phyloP scores from a whole-genome alignment of 2,329 filamentous ascomycete species.

The Plectosphaerella cucumerina region DNA sequence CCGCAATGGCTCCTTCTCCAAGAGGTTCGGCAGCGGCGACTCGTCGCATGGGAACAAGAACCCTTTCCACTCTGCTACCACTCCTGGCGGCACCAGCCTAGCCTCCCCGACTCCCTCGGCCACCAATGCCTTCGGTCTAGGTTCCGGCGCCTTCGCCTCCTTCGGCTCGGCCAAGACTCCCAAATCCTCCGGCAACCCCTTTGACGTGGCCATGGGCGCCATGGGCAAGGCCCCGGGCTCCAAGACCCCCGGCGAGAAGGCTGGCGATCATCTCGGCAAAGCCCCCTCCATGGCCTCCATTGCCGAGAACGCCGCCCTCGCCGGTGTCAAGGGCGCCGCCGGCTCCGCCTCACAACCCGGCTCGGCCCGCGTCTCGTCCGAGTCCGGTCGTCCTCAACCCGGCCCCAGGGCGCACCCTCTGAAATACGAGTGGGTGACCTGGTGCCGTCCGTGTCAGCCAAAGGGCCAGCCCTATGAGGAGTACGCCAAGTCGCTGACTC shows the following conservation, averaged over 20 bases:
- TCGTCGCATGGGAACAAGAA: constrained; percentile 74
- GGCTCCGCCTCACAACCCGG: constrained; percentile 9
- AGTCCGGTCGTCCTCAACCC: constrained; percentile 28
- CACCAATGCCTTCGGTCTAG: constrained; percentile 87
- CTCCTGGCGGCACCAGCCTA: constrained; percentile 62
- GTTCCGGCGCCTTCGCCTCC: constrained; percentile 94
- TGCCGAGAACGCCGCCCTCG: constrained; percentile 56
- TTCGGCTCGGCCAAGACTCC: constrained; percentile 85
- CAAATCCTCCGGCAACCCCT: constrained; percentile 76
- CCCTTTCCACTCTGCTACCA: constrained; percentile 70
- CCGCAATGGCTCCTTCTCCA: constrained; percentile 61
- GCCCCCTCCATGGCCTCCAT: constrained; percentile 40
- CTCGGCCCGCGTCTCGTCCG: constrained; percentile 12
- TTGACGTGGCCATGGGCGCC: constrained; percentile 63
- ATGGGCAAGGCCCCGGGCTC: constrained; percentile 31
- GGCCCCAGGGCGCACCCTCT: constrained; percentile 33
- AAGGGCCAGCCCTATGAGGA: constrained; percentile 86
- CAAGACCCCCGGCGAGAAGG: constrained; percentile 46
- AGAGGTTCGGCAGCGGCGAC: constrained; percentile 70
- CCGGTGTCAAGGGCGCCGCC: constrained; percentile 1
- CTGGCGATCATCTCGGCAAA: constrained; percentile 28
- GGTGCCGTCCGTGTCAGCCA: constrained; percentile 93
- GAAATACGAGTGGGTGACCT: constrained; percentile 90
- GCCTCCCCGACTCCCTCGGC: constrained; percentile 73
- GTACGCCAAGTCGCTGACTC: constrained; percentile 93